Evolutionary conservation across 192 early-diverging fungal species (phyloP).

Genomic region (Blastocladiella britannica): DNA sequence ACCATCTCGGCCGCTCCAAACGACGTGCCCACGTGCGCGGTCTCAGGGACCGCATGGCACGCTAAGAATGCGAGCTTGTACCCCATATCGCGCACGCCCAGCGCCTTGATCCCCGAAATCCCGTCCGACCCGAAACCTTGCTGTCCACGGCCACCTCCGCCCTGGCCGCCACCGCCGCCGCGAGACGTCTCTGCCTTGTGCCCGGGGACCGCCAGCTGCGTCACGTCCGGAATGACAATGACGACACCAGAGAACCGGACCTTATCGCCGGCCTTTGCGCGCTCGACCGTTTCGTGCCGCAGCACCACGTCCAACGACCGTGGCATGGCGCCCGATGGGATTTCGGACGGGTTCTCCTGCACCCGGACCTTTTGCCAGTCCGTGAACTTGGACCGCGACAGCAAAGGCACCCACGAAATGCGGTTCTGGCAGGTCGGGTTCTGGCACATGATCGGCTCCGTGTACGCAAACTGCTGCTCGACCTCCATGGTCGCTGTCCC

Average conservation of each 20-base stretch:
- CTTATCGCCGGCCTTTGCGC: constrained; percentile 87
- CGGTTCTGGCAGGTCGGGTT: constrained; percentile 65
- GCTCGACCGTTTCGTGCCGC: constrained; percentile 77
- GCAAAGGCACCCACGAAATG: constrained; percentile 50
- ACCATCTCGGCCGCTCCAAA: constrained; percentile 31
- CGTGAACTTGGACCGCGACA: constrained; percentile 67
- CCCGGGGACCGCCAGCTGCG: constrained; percentile 54
- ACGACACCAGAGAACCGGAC: constrained; percentile 69
- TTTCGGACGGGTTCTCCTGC: constrained; percentile 88
- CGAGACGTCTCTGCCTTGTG: constrained; percentile 11
- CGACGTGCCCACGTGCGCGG: not conserved
- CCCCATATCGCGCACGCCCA: constrained; percentile 82
- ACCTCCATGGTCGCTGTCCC: constrained; percentile 54
- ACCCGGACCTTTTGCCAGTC: constrained; percentile 97
- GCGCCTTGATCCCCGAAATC: constrained; percentile 59
- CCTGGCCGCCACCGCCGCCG: too few relatives aligned
- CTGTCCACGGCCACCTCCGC: constrained; percentile 6
- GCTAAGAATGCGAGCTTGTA: constrained; percentile 81
- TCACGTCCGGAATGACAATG: constrained; percentile 80
- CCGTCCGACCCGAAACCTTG: constrained; percentile 52
- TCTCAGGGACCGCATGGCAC: constrained; percentile 22
- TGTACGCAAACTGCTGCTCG: constrained; percentile 91
- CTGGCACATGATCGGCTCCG: constrained; percentile 72
- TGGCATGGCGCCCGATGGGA: constrained; percentile 93
- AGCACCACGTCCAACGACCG: constrained; percentile 90